A percentile compares a stretch with the other conserved stretches of the same genome.
Conservation (phyloP, 2,329 filamentous ascomycete species). For the Fusarium agapanthi region DNA sequence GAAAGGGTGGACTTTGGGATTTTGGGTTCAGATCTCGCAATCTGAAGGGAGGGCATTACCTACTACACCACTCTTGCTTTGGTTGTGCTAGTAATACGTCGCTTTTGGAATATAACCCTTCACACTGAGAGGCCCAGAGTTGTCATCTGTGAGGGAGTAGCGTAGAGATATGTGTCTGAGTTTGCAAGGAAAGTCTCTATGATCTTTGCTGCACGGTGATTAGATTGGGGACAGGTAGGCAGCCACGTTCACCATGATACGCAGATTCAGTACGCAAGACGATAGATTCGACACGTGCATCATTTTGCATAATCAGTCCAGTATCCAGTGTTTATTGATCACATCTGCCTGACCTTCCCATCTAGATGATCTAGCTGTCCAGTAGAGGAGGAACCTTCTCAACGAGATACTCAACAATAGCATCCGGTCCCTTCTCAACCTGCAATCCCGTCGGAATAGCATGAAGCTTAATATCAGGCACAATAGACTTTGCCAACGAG, state of each 20-base stretch:
- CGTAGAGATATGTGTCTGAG: too few relatives aligned
- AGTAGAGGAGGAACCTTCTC: slow-evolving; percentile 13
- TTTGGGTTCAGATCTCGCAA: background rate
- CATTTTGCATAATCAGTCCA: accelerated
- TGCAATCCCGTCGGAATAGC: slow-evolving; percentile 9
- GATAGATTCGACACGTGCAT: accelerated
- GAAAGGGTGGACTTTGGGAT: background rate
- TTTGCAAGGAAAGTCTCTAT: background rate
- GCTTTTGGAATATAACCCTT: background rate
- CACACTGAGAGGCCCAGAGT: accelerated
- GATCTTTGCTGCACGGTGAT: background rate
- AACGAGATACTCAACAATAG: slow-evolving; percentile 10
- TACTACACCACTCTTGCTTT: background rate
- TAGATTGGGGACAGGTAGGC: accelerated
- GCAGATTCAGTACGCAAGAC: too few relatives aligned
- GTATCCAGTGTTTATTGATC: too few relatives aligned
- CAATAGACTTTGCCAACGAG: slow-evolving; percentile 11
- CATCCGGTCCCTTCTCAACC: slow-evolving; percentile 4
- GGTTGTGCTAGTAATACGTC: background rate
- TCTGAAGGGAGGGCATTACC: background rate
- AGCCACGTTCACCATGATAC: background rate
- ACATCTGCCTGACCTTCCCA: accelerated
- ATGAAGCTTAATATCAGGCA: slow-evolving; percentile 3
- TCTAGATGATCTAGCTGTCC: background rate
- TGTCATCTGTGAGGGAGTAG: accelerated